Base-by-base conservation (phyloP, 2,329 filamentous ascomycete genomes). In the Penicillium sp. region DNA sequence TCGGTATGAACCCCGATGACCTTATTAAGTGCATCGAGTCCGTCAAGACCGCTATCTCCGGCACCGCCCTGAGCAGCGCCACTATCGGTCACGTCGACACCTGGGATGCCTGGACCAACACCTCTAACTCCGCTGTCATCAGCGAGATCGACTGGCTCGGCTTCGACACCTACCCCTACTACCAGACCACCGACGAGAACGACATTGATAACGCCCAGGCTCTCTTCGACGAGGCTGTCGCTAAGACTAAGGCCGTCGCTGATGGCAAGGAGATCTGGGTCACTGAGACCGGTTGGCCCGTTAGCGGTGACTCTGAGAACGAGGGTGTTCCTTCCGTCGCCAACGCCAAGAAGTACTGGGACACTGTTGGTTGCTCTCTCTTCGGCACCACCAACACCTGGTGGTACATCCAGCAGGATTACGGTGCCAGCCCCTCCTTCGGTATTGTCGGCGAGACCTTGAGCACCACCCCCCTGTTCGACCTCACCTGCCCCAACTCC, bases 211-310 rank as follows among this genome's bases (percentile, higher is more conserved):
- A 86, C 61, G 88, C 82, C 67, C 69, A 67, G 74, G 10, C 29
- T 19, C 84, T 92, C 50, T 95, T 96, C 80, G 80, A 87, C 69
- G 80, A 83, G 14, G 87, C 91, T 16, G 80, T 89, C 39, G 76
- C 81, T 50, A 80, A 82, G 58, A 90, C 89, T 33, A 74, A 83
- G 61, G 75, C 71, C 16, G 87, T 80, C 45, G 81, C 85, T 35
- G 78, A 81, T 35, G 85, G 84, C 70, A 93, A 92, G 82, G 80
- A 84, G 19, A 84, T 96, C 66, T 95, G 90, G 90, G 83, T 96
- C 61, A 95, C 92, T 27, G 92, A 96, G 82, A 95, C 91, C 16
- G 92, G 92, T 63, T 95, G 90, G 86, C 92, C 92, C 49, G 86
- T 92, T 53, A 86, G 81, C 67, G 92, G 92, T 55, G 77, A 83